Evolutionary conservation across 2,329 filamentous ascomycete species (phyloP).

Genomic region (Xylaria sp.): DNA sequence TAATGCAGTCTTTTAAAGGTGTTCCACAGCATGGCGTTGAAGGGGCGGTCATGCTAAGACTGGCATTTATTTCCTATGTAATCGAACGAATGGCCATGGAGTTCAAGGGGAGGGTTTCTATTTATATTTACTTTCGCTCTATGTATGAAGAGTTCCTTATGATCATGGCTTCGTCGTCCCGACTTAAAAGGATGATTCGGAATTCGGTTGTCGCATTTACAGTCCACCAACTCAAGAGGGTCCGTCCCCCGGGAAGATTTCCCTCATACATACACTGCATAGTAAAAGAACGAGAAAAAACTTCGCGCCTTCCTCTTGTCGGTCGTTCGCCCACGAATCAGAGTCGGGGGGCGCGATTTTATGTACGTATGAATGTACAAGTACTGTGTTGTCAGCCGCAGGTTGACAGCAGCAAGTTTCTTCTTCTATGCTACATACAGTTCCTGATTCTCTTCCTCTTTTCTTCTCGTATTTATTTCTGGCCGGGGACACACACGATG

Average conservation of each 20-base stretch:
- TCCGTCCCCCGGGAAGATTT: background rate
- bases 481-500: background rate
- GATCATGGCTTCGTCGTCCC: conserved; percentile 6
- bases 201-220: conserved; percentile 27
- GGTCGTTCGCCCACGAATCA: background rate
- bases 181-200: background rate
- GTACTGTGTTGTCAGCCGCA: conserved; percentile 13
- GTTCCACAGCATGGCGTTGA: conserved; percentile 46
- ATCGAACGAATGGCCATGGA: conserved; percentile 40
- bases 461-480: background rate
- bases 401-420: conserved; percentile 11
- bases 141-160: conserved; percentile 2
- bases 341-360: background rate
- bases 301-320: background rate
- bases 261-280: conserved; percentile 10
- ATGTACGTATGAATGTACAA: conserved; percentile 32
- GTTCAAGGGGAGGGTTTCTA: conserved; percentile 37
- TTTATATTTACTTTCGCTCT: conserved; percentile 6
- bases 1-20: conserved; percentile 30
- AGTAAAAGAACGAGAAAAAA: conserved; percentile 4
- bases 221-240: conserved; percentile 4
- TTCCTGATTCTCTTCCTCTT: background rate
- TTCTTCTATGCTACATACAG: background rate
- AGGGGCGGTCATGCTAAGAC: conserved; percentile 38
- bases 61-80: conserved; percentile 44